Evolutionary conservation across 768 basidiomycete genomes (phyloP).

Genomic region (Tylopilus felleus): DNA sequence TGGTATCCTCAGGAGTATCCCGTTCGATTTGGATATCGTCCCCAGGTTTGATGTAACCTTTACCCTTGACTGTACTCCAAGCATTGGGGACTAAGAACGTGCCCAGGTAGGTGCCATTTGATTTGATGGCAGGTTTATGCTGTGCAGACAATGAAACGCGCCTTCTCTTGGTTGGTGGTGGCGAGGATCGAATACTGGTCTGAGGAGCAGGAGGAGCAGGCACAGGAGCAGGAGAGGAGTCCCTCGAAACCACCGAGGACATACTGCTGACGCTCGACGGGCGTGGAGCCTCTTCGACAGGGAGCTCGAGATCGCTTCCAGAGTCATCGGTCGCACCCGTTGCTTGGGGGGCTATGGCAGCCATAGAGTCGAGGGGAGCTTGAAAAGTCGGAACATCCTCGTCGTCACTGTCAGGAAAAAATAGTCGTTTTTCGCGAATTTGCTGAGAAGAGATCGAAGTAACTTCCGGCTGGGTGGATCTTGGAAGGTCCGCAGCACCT

Average conservation of each 20-base stretch:
- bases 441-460: slow-evolving; percentile 7
- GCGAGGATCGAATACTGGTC: slow-evolving; percentile 8
- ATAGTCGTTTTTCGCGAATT: slow-evolving; percentile 33
- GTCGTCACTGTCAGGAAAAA: slow-evolving; percentile 44
- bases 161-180: slow-evolving; percentile 50
- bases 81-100: slow-evolving; percentile 68
- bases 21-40: slow-evolving; percentile 60
- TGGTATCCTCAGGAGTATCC: slow-evolving; percentile 41
- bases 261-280: slow-evolving; percentile 41
- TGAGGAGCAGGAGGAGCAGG: slow-evolving; percentile 19
- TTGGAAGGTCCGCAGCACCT: not conserved
- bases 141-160: slow-evolving; percentile 38
- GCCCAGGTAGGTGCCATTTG: slow-evolving; percentile 52
- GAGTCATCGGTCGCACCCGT: slow-evolving; percentile 33
- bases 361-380: not conserved
- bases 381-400: slow-evolving; percentile 31
- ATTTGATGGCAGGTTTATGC: slow-evolving; percentile 11
- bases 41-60: slow-evolving; percentile 62
- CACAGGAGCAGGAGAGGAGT: slow-evolving; percentile 26
- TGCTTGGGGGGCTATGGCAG: slow-evolving; percentile 25
- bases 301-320: slow-evolving; percentile 36
- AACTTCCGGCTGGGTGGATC: not conserved
- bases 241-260: slow-evolving; percentile 30
- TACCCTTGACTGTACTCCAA: slow-evolving; percentile 76
- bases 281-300: slow-evolving; percentile 32